Percentiles rank a stretch among this genome's conserved stretches.
These are phyloP conservation scores for Gorgonomyces haynaldii DNA, from an alignment of 192 early-diverging fungal species.

Conservation along the genomic window DNA sequence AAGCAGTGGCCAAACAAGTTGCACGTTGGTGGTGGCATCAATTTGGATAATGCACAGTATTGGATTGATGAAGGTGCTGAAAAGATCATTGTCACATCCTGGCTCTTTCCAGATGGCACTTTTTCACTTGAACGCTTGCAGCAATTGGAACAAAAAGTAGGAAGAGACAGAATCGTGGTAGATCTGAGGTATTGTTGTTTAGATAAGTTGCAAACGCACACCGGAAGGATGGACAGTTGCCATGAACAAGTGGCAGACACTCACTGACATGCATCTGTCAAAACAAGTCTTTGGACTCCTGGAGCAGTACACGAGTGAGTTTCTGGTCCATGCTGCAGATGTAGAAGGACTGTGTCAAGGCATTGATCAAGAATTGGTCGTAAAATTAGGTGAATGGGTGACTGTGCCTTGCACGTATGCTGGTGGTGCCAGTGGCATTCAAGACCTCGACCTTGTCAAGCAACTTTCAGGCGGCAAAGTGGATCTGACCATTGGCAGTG, in stretches of 20 bases:
- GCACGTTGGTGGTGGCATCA: conserved; percentile 94
- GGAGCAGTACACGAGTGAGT: conserved; percentile 58
- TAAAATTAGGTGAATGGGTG: conserved; percentile 69
- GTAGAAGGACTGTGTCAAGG: conserved; percentile 94
- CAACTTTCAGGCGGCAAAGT: conserved; percentile 67
- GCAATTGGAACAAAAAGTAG: conserved; percentile 34
- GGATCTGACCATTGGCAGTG: conserved; percentile 81
- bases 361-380: conserved; percentile 79
- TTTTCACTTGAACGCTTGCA: conserved; percentile 60
- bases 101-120: conserved; percentile 72
- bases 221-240: conserved; percentile 81
- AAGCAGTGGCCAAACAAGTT: conserved; percentile 72
- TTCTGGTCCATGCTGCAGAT: conserved; percentile 94
- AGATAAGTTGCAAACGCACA: conserved; percentile 56
- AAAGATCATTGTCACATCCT: conserved; percentile 96
- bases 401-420: conserved; percentile 90
- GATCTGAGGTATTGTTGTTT: conserved; percentile 35
- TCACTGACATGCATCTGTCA: conserved; percentile 72
- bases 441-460: conserved; percentile 71
- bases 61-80: conserved; percentile 81
- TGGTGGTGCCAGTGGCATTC: conserved; percentile 66
- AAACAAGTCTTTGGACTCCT: conserved; percentile 3
- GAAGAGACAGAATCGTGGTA: conserved; percentile 62
- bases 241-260: conserved; percentile 96
- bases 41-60: conserved; percentile 63